Base-by-base conservation (phyloP, 305 asterid genomes). In the Fraxinus albicans region DNA sequence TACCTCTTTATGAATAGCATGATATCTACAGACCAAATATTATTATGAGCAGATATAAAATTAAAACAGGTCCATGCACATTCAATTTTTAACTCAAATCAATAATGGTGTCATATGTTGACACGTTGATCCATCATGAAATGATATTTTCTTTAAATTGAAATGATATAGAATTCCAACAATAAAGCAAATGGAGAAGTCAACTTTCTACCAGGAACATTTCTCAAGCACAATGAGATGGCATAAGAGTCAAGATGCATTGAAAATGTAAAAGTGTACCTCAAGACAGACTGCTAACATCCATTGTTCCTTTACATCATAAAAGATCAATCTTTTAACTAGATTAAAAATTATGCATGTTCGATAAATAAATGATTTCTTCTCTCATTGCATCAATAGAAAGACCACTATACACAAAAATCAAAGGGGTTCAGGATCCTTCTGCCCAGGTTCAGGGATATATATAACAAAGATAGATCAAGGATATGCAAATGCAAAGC, bases 1-100 rank as follows among this genome's bases (percentile, higher is more conserved):
- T 3, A 96, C 97, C 40, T 88, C 94, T 85, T 86, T 93, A 86
- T 94, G 99, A 81, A 96, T 92, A 1, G 92, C 95, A 86, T 94
- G 92, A 77, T 93, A 96, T 87, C 99, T 96, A 80, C 72, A 86
- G 81, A 67, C 55, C 82, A 82, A 50, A 5, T 70, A 77, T 42
- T 82, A 4, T 27, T 1, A 29, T 47, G 29, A 77, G 36, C 67
- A 6, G 76, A 83, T 13, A 78, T 40, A 86, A 80, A 36, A 70
- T 60, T 73, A 77, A 53, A 27, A 44, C 47, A 33, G 60, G 35
- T 76, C 72, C 3, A n/a, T 38, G 40, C 65, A 70, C 65, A 77
- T 82, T 19, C 40, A 63, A 33, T 40, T 73, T 60, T 8, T 15
- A 19, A 27, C 21, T 19, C 77, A 40, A 40, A 77, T 40, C 33